Conservation (phyloP, 169 alveolate genomes). For the Cyclospora cayetanensis region DNA sequence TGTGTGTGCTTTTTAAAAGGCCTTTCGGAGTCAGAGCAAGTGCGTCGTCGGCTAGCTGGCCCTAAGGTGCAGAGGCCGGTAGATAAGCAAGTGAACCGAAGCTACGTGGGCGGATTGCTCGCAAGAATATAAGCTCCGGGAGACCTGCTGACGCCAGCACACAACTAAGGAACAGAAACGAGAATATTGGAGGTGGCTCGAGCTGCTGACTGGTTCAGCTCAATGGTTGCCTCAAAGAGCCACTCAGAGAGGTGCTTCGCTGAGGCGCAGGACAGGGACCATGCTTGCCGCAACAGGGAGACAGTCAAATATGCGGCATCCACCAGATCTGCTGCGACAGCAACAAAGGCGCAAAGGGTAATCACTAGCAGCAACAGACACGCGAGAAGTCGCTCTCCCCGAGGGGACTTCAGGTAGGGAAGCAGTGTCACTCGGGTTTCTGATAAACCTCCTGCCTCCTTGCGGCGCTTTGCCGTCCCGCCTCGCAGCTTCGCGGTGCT, state of each 20-base stretch:
- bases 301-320: background rate
- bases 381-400: conserved; percentile 42
- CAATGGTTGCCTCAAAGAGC: too few species aligned
- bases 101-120: too few species aligned
- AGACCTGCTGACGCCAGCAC: too few species aligned
- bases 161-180: too few species aligned
- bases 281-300: background rate
- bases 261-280: conserved; percentile 3
- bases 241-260: background rate
- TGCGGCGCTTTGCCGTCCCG: background rate
- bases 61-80: too few species aligned
- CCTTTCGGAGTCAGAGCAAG: too few species aligned
- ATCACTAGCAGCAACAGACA: conserved; percentile 32
- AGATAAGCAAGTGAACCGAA: too few species aligned
- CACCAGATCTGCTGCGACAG: conserved; percentile 49
- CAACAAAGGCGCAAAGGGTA: conserved; percentile 19
- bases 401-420: conserved; percentile 2
- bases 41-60: too few species aligned
- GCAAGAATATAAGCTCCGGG: too few species aligned
- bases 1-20: too few species aligned
- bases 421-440: conserved; percentile 35
- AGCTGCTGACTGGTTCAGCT: too few species aligned
- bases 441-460: background rate
- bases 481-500: background rate
- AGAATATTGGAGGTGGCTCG: too few species aligned